These are phyloP conservation scores for Calonectria crousiana DNA, from an alignment of 2,329 filamentous ascomycete species.

Conservation along the genomic window DNA sequence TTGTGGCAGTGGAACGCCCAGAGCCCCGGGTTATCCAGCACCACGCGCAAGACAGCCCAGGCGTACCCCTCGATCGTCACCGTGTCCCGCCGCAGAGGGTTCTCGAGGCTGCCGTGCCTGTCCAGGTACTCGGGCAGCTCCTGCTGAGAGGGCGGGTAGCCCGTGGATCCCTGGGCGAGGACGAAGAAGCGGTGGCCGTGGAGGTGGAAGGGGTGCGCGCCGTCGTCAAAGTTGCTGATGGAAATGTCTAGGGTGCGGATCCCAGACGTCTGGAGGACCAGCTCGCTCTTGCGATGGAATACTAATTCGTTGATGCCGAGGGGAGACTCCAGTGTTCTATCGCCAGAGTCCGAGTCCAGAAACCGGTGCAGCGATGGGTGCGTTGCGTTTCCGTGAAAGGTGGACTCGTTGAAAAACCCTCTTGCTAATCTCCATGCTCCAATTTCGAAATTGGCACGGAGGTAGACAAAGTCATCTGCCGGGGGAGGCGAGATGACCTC, in stretches of 20 bases:
- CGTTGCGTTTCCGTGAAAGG: constrained; percentile 57
- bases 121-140: constrained; percentile 43
- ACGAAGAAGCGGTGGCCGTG: constrained; percentile 71
- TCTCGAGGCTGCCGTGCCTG: constrained; percentile 41
- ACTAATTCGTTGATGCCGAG: constrained; percentile 46
- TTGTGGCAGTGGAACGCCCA: constrained; percentile 73
- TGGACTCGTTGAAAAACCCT: constrained; percentile 66
- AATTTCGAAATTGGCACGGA: constrained; percentile 68
- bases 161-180: constrained; percentile 46
- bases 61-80: constrained; percentile 66
- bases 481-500: constrained; percentile 50
- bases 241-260: constrained; percentile 67
- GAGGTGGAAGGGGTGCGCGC: constrained; percentile 62
- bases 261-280: constrained; percentile 63
- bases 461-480: constrained; percentile 55
- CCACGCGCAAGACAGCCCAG: constrained; percentile 66
- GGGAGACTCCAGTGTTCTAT: constrained; percentile 20
- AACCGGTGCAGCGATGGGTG: constrained; percentile 52
- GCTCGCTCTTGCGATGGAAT: constrained; percentile 48
- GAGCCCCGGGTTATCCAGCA: constrained; percentile 68
- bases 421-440: constrained; percentile 64
- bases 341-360: constrained; percentile 40
- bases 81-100: constrained; percentile 56
- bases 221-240: constrained; percentile 71
- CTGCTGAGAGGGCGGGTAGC: constrained; percentile 49